A percentile compares a stretch with the other conserved stretches of the same genome.
Conservation (phyloP, 805 yeast species). For the Yarrowia divulgata region DNA sequence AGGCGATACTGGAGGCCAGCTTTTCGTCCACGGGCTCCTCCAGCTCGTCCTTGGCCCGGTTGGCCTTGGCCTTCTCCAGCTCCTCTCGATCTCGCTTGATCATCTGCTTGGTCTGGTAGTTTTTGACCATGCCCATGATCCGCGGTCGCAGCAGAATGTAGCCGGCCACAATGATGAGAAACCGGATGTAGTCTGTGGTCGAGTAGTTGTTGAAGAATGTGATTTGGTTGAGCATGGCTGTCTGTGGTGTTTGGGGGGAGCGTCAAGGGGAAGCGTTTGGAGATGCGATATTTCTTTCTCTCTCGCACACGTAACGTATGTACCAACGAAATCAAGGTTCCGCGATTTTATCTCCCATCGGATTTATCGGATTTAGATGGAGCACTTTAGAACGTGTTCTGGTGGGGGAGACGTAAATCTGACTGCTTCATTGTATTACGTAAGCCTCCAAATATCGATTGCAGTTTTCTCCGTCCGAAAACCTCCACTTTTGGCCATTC, state of each 20-base stretch:
- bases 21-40: slow-evolving; percentile 29
- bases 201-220: slow-evolving; percentile 34
- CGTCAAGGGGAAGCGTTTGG: not conserved
- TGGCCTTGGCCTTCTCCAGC: slow-evolving; percentile 2
- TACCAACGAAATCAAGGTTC: slow-evolving; percentile 14
- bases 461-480: too few species aligned
- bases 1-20: slow-evolving; percentile 84
- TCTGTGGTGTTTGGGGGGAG: not conserved
- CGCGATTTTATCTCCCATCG: not conserved
- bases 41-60: slow-evolving; percentile 7
- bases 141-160: slow-evolving; percentile 39
- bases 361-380: slow-evolving; percentile 10
- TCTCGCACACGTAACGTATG: not conserved
- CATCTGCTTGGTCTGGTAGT: slow-evolving; percentile 39
- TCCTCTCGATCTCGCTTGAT: slow-evolving; percentile 35
- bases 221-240: slow-evolving; percentile 35
- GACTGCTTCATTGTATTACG: too few species aligned
- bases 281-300: slow-evolving; percentile 17
- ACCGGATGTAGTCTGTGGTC: slow-evolving; percentile 38
- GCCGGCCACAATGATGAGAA: slow-evolving; percentile 38
- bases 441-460: not conserved
- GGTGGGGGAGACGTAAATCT: not conserved
- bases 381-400: not conserved
- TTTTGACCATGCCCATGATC: slow-evolving; percentile 32
- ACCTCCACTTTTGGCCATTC: not conserved